Evolutionary conservation across 208 protist genomes (phyloP).

Genomic region (Acanthamoeba healyi): DNA sequence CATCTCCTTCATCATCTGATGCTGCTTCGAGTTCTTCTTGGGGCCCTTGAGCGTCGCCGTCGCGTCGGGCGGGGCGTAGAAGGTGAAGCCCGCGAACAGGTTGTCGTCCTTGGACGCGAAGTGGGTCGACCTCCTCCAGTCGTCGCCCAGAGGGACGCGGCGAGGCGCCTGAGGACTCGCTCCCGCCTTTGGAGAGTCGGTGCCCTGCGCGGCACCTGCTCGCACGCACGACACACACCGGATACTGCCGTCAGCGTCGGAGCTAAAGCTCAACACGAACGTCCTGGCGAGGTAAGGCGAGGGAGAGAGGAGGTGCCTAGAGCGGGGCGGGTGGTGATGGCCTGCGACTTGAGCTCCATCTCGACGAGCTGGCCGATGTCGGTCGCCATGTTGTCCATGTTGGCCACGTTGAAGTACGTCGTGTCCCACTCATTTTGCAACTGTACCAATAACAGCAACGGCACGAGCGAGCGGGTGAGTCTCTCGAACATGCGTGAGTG

Average conservation of each 20-base stretch:
- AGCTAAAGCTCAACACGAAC: background rate
- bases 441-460: background rate
- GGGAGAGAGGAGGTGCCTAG: background rate
- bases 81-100: conserved; percentile 60
- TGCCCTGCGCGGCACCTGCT: too few species aligned
- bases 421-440: conserved; percentile 56
- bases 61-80: background rate
- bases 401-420: conserved; percentile 44
- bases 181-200: background rate
- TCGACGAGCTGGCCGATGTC: conserved; percentile 56
- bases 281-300: background rate
- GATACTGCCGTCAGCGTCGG: too few species aligned
- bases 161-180: background rate
- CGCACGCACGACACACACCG: too few species aligned
- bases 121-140: conserved; percentile 48
- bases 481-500: too few species aligned
- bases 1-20: conserved; percentile 32
- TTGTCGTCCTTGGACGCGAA: conserved; percentile 40
- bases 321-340: background rate
- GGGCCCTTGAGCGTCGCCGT: background rate
- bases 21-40: conserved; percentile 24
- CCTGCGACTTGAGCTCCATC: conserved; percentile 45
- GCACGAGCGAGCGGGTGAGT: too few species aligned
- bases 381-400: conserved; percentile 48
- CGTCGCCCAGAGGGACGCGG: background rate